A percentile compares a stretch with the other conserved stretches of the same genome.
phyloP scores from a whole-genome alignment of 2,329 filamentous ascomycete genomes.

The Colletotrichum sp. region DNA sequence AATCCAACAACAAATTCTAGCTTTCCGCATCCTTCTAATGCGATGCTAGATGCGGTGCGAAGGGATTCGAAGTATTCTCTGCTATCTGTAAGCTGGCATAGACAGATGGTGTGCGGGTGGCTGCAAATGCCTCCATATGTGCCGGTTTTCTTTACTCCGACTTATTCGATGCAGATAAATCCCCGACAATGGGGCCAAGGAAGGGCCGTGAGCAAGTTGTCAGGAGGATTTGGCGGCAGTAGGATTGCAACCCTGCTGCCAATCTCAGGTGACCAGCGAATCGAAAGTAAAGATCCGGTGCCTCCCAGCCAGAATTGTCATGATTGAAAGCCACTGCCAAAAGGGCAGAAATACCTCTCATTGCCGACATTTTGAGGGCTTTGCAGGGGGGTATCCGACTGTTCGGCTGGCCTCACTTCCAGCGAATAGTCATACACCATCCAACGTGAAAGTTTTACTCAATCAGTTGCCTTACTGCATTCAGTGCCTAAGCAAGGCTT shows the following conservation, averaged over 20 bases:
- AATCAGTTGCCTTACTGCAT: neutral
- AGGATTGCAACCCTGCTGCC: fast-evolving
- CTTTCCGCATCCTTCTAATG: neutral
- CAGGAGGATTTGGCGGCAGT: neutral
- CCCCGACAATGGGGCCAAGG: neutral
- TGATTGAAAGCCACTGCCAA: too few relatives aligned
- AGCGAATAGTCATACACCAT: fast-evolving
- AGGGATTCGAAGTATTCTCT: neutral
- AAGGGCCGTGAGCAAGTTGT: fast-evolving
- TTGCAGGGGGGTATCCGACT: too few relatives aligned
- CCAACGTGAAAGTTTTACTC: fast-evolving
- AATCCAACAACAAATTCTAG: neutral
- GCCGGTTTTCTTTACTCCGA: fast-evolving
- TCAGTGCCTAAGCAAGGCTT: too few relatives aligned
- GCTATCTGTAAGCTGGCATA: neutral
- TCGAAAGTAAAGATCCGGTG: too few relatives aligned
- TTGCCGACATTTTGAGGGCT: too few relatives aligned
- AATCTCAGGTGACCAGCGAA: neutral
- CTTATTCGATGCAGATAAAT: neutral
- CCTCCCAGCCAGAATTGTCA: too few relatives aligned
- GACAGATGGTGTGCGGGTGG: neutral
- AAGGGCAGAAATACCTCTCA: too few relatives aligned
- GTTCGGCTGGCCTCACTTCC: neutral
- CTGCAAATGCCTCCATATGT: neutral
- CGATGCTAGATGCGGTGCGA: neutral